Evolutionary conservation across 1,284 basidiomycete genomes (phyloP).

Genomic region (Boletus semigastroideus): DNA sequence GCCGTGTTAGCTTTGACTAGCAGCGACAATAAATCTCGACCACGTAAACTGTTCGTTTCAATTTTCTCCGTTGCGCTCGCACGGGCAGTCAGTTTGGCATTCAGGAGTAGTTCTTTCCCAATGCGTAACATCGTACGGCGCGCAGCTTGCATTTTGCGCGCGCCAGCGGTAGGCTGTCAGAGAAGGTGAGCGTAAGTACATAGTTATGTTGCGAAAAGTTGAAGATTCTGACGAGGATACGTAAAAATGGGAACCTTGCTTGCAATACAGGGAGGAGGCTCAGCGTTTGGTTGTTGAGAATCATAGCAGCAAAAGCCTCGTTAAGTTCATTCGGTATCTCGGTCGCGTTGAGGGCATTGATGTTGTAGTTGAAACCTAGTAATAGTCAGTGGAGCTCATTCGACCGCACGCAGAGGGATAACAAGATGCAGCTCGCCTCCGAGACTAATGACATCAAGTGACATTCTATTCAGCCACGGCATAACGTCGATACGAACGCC

Average conservation of each 20-base stretch:
- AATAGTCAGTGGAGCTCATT: background rate
- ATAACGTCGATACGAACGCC: conserved; percentile 46
- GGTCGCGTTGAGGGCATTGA: conserved; percentile 49
- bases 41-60: conserved; percentile 34
- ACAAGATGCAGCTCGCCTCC: conserved; percentile 43
- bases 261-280: conserved; percentile 36
- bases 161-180: conserved; percentile 18
- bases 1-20: conserved; percentile 68
- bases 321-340: conserved; percentile 47
- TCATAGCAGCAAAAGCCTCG: conserved; percentile 46
- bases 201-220: too few species aligned
- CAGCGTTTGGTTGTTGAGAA: conserved; percentile 30
- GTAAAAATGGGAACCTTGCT: conserved; percentile 42
- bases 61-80: conserved; percentile 24
- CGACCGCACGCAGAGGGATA: too few species aligned
- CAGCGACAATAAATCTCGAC: conserved; percentile 53
- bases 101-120: conserved; percentile 44
- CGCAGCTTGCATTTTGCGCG: conserved; percentile 13
- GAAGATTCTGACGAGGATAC: conserved; percentile 39
- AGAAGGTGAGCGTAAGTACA: background rate
- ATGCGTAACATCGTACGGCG: conserved; percentile 35
- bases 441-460: conserved; percentile 68
- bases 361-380: conserved; percentile 65
- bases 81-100: conserved; percentile 41
- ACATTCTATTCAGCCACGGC: conserved; percentile 54